Evolutionary conservation across 2,329 filamentous ascomycete species (phyloP), one percentile per base, ranked within the genome.

Genomic region (Xylaria sp.): DNA sequence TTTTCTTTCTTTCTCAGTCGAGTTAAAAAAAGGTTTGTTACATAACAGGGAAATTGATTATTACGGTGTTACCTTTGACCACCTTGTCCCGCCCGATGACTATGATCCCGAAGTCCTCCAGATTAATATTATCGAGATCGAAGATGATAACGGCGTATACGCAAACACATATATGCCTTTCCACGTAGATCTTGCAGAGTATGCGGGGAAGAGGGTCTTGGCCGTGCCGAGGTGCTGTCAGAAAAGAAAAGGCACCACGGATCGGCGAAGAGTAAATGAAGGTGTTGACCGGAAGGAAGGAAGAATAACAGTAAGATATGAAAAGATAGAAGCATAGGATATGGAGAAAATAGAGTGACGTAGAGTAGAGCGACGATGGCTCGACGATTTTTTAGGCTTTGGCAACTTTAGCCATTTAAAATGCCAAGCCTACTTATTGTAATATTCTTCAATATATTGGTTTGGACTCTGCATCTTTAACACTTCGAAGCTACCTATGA

Each of bases 201-300:
- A 80, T 68, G 75, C 67, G 50, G 79, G 80, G 28, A 79, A 79
- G 72, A 81, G 76, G 73, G 76, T 83, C 7, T 70, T 83, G 23
- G 79, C 80, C 23, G 78, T 83, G 59, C 78, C 78, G n/a, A 80
- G 80, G 64, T 83, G 80, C 67, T 82, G 80, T 70, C 77, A 81
- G 71, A 76, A 73, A 67, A 78, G 78, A 65, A 80, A 78, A 65
- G 80, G 79, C 45, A 79, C 78, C 28, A 69, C 71, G 61, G 77
- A 80, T 73, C 72, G 74, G n/a, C 59, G 64, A 60, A 76, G 79
- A 69, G 73, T 80, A 57, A 80, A 80, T 66, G 41, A 70, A 39
- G 62, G 62, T 39, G 62, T 65, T 50, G 58, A 60, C 58, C 58
- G 58, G 58, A 52, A 41, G 45, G 58, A 60, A 60, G 58, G 58